These are phyloP conservation scores for Samsoniella hepiali DNA, from an alignment of 2,329 filamentous ascomycete genomes.

Conservation along the genomic window DNA sequence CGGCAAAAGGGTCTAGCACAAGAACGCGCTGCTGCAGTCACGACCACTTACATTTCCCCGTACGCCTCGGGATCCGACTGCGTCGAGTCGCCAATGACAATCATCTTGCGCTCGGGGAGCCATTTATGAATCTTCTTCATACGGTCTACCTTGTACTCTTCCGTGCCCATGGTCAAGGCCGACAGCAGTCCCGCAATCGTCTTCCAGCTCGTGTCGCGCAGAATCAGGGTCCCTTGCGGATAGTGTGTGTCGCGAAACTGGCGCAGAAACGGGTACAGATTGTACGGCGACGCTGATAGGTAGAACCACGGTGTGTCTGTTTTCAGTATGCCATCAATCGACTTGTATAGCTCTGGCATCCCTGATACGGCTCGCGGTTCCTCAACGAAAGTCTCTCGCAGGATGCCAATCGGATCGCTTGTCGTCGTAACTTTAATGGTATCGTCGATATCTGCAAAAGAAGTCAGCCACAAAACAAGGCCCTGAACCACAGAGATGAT, in stretches of 20 bases:
- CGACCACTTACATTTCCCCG: conserved; percentile 62
- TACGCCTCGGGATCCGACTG: conserved; percentile 91
- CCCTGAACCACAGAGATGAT: background rate
- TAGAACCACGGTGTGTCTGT: conserved; percentile 80
- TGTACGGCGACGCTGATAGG: conserved; percentile 89
- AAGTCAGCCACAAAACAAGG: conserved; percentile 21
- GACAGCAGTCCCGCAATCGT: conserved; percentile 76
- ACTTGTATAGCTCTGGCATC: conserved; percentile 73
- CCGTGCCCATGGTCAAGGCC: conserved; percentile 74
- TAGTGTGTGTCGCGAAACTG: conserved; percentile 69
- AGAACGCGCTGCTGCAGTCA: background rate
- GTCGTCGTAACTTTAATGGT: conserved; percentile 88
- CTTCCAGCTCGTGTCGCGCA: conserved; percentile 84
- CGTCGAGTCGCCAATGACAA: conserved; percentile 86
- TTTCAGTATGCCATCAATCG: conserved; percentile 72
- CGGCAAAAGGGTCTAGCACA: too few species aligned
- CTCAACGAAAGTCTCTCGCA: conserved; percentile 80
- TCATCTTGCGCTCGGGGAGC: conserved; percentile 75
- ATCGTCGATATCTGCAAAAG: conserved; percentile 74
- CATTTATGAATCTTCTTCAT: conserved; percentile 75
- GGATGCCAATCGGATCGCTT: conserved; percentile 72
- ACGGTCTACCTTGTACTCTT: conserved; percentile 80
- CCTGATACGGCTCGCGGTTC: conserved; percentile 66
- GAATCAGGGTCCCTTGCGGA: conserved; percentile 73
- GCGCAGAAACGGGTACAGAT: conserved; percentile 83